Evolutionary conservation across 805 yeast genomes (phyloP).

Genomic region (Blastobotrys mokoenaii): DNA sequence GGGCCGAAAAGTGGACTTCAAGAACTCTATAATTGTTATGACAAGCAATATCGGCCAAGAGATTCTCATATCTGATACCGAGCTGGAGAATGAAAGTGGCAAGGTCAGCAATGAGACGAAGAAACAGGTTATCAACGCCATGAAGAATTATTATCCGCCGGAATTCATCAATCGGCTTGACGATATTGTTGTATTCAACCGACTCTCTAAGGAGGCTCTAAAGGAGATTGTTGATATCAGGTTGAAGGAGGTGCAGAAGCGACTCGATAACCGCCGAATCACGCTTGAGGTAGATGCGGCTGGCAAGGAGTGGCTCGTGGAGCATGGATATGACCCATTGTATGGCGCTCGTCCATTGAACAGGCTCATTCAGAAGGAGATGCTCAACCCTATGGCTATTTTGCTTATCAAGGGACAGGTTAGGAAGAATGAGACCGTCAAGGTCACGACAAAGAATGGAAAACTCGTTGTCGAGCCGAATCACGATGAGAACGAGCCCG

Average conservation of each 20-base stretch:
- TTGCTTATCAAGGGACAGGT: constrained; percentile 73
- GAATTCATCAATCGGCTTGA: constrained; percentile 93
- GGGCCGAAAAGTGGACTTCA: constrained; percentile 89
- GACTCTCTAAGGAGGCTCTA: constrained; percentile 69
- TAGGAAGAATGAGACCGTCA: constrained; percentile 46
- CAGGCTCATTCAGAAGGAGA: constrained; percentile 70
- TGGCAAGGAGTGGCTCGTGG: constrained; percentile 72
- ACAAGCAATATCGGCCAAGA: constrained; percentile 97
- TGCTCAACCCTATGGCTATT: constrained; percentile 86
- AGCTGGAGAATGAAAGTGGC: constrained; percentile 42
- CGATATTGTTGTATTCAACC: constrained; percentile 87
- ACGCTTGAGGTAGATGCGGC: constrained; percentile 42
- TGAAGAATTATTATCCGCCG: constrained; percentile 77
- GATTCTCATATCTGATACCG: constrained; percentile 57
- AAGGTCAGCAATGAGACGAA: constrained; percentile 54
- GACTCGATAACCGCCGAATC: constrained; percentile 74
- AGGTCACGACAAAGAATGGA: constrained; percentile 39
- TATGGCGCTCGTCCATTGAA: constrained; percentile 97
- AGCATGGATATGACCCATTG: constrained; percentile 80
- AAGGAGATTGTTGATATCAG: constrained; percentile 79
- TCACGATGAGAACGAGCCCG: constrained; percentile 24
- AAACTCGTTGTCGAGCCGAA: constrained; percentile 40
- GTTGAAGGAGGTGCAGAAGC: constrained; percentile 67
- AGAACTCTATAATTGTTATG: constrained; percentile 92
- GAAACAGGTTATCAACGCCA: constrained; percentile 51